Base-by-base conservation (phyloP, 495 filamentous ascomycete genomes). In the Astrothelium macrocarpum region DNA sequence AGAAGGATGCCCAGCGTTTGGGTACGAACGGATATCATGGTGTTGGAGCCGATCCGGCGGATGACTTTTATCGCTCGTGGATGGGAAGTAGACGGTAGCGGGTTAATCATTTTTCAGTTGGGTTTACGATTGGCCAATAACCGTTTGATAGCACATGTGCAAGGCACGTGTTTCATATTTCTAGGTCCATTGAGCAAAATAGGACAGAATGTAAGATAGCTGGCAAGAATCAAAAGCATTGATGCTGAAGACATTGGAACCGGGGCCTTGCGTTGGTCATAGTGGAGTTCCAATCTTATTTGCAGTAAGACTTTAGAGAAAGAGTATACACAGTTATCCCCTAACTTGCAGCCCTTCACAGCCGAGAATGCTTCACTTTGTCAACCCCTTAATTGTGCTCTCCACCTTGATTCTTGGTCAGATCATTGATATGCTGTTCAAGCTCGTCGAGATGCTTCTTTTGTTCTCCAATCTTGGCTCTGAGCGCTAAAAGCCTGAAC, bases 31-130 rank as follows among this genome's bases (percentile, higher is more conserved):
- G 39, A 14, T 31, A 31, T 42, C 26, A 59, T 42, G 74, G 78
- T 70, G 53, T 72, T 28, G 71, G 72, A 26, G 82, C 79, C 66
- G 86, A 88, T 65, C 86, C 86, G 2, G 84, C 85, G 9, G 90
- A 94, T 73, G 87, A 88, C 69, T 92, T 94, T 73, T 91, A 90
- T 71, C 83, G 87, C 36, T 91, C 88, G 18, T 91, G 85, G 74
- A 85, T 86, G 79, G 84, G 85, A 60, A 49, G 45, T 1, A 80
- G 82, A 59, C 80, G 83, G 70, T 86, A 75, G 65, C 11, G 53
- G 28, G 2, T 28, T 28, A 28, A 26, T 61, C 25, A 25, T 64
- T 68, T 60, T 68, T 72, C 59, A 67, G 65, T 45, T 53, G 68
- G 49, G n/a, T 5, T 56, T 56, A 29, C 5, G 20, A 5, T 39